A percentile compares a stretch with the other conserved stretches of the same genome.
phyloP scores from a whole-genome alignment of 371 early-diverging fungal genomes.

The Rhizoclosmatium hyalinum region DNA sequence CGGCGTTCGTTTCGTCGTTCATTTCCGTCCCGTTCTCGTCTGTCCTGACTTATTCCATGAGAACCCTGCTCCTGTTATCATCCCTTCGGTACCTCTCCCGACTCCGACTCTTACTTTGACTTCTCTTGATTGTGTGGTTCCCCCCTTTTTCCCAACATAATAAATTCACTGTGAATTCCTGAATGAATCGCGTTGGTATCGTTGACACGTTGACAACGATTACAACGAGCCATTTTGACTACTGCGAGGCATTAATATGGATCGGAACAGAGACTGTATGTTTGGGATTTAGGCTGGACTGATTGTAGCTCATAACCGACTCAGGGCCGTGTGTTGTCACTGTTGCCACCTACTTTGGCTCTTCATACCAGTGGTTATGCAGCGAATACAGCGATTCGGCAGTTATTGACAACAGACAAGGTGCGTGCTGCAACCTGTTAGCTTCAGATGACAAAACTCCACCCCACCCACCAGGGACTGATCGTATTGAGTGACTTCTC shows the following conservation, averaged over 20 bases:
- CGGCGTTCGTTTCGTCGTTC: background rate
- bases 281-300: background rate
- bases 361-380: conserved; percentile 9
- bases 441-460: background rate
- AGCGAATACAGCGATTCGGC: background rate
- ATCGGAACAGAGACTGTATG: conserved; percentile 75
- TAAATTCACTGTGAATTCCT: background rate
- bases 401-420: conserved; percentile 7
- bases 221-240: conserved; percentile 60
- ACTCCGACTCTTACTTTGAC: background rate
- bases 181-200: conserved; percentile 5
- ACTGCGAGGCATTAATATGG: conserved; percentile 82
- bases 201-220: conserved; percentile 14
- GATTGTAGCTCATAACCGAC: background rate
- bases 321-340: conserved; percentile 29
- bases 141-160: too few relatives aligned
- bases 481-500: background rate
- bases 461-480: background rate
- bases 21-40: background rate
- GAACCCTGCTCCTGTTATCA: background rate
- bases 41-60: background rate
- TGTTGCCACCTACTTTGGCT: conserved; percentile 2
- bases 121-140: background rate
- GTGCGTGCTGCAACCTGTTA: background rate
- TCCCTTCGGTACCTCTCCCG: background rate